Conservation (phyloP, 805 yeast genomes). For the Yamadazyma tumulicola region DNA sequence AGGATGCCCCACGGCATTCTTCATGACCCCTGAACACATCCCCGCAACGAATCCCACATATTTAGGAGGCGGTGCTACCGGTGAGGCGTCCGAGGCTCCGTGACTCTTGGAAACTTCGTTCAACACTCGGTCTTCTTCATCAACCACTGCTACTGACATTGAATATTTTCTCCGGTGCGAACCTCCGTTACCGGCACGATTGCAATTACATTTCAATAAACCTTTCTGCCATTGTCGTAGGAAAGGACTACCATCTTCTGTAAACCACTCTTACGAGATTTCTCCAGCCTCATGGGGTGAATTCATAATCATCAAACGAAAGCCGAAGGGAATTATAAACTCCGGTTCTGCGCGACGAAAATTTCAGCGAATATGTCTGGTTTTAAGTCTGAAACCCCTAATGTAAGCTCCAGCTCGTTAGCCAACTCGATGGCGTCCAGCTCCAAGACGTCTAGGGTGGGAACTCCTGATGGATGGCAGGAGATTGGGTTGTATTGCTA, state of each 20-base stretch:
- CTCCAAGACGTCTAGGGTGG: too few species aligned
- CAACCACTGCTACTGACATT: constrained; percentile 25
- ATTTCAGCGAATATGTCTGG: too few species aligned
- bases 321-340: too few species aligned
- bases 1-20: constrained; percentile 90
- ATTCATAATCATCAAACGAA: too few species aligned
- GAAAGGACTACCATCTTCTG: too few species aligned
- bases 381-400: too few species aligned
- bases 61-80: constrained; percentile 39
- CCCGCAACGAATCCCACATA: constrained; percentile 86
- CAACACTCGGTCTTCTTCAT: constrained; percentile 24
- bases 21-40: constrained; percentile 79
- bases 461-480: constrained; percentile 37
- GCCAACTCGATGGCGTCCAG: too few species aligned
- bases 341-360: too few species aligned
- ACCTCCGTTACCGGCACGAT: constrained; percentile 2
- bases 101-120: constrained; percentile 4
- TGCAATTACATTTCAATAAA: neutral
- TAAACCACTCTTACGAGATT: too few species aligned
- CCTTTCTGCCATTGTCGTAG: too few species aligned
- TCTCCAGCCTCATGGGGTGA: too few species aligned
- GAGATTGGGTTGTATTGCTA: constrained; percentile 69
- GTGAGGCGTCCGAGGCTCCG: constrained; percentile 2
- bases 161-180: constrained; percentile 4
- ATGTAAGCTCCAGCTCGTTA: too few species aligned